These are phyloP conservation scores for Hordeum vulgare DNA, from an alignment of 176 grass and related monocot species.

Conservation along the genomic window MorexV3_pseudomolecules_assembly NC_058524.1:594997288-594997787, in stretches of 20 bases:
- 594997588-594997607: not conserved
- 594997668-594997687: not conserved
- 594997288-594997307: conserved; percentile 16
- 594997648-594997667: not conserved
- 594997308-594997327: conserved; percentile 11
- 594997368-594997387: not conserved
- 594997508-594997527: conserved; percentile 6
- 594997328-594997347: not conserved
- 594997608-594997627: not conserved
- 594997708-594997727: not conserved
- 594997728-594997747: too few relatives aligned
- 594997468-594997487: not conserved
- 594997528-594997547: not conserved
- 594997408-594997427: conserved; percentile 17
- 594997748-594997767: too few relatives aligned
- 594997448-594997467: not conserved
- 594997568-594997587: not conserved
- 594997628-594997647: not conserved
- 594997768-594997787: too few relatives aligned
- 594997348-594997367: not conserved
- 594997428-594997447: too few relatives aligned
- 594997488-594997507: not conserved
- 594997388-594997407: not conserved
- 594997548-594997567: conserved; percentile 23
- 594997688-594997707: not conserved